Evolutionary conservation across 2,329 filamentous ascomycete genomes (phyloP), one percentile per base, ranked within the genome.

Genomic region (Exserohilum rostratum): DNA sequence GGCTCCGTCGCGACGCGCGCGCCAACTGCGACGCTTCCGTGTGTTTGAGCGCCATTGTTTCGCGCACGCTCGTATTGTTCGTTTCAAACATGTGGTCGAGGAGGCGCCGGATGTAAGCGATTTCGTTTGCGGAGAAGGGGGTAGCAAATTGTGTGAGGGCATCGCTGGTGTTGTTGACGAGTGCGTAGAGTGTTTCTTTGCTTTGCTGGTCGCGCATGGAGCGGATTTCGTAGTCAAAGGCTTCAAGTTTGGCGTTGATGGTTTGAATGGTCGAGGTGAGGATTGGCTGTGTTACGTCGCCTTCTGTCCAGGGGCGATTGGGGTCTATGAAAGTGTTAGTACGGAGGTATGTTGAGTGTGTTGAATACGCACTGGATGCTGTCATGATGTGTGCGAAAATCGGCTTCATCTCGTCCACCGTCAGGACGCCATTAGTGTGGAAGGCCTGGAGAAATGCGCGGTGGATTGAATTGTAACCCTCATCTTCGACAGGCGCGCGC

Each of bases 51-150:
- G 90, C 92, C 84, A 97, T 88, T 22, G 91, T 84, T 76, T 99
- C 93, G 67, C 87, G 85, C n/a, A 86, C 82, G 7, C 81, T 82
- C 0, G 87, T 91, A 70, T 98, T 98, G 78, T 91, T 87, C 17
- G 85, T 89, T 60, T 96, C 91, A 71, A 98, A 99, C 85, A 99
- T 96, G 65, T 85, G 87, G 72, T 97, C 93, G 0, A 99, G 83
- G 3, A 97, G 74, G 7, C 95, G 83, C 76, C 96, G 95, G 50
- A 98, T 85, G 72, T 91, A 99, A 0, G 90, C 86, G 29, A 98
- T 90, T 78, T 98, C 93, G 63, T 96, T 92, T 0, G 91, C 79
- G 6, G 82, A 84, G 70, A 90, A 90, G 0, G 85, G 86, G 0
- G 95, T 98, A 2, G 93, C 91, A 34, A 97, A 83, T 68, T 97